Base-by-base conservation (phyloP, 2,329 filamentous ascomycete genomes). In the Balansia obtecta region DNA sequence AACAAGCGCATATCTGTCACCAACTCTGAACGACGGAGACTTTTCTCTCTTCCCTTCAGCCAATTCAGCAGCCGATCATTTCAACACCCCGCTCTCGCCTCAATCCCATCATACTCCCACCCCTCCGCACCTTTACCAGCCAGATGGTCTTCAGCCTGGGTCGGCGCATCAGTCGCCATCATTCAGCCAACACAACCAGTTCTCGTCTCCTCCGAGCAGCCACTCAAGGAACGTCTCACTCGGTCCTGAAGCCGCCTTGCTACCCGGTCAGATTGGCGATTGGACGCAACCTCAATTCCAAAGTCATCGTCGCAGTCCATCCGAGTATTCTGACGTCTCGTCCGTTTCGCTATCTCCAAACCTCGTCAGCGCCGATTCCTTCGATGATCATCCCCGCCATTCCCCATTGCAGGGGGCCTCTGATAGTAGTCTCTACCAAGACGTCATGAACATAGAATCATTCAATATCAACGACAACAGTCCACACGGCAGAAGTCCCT, bases 311-410 rank as follows among this genome's bases (percentile, higher is more conserved):
- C 81, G 90, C 60, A 83, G 80, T 38, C 86, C 88, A 1, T 96
- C 90, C n/a, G 91, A 96, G 58, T 88, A 85, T 60, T 95, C 89
- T 2, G 91, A 96, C 57, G 83, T 95, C 6, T 95, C 84, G 5
- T 95, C 88, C 16, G 86, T 83, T 15, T 83, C 86, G 20, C 86
- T 83, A 22, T 96, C 91, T 16, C 91, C 91, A 3, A 88, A 88
- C 61, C 69, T 95, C 51, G 78, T 77, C 30, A 85, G 85, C 57
- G 77, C 85, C 53, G 90, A 96, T 60, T 80, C 73, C 55, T 94
- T 95, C 61, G 89, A 95, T 18, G 68, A 73, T n/a, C 73, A 77
- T 48, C 71, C 80, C 54, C 76, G 84, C 50, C 83, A 87, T 53
- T 96, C 90, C 8, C 91, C 91, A 1, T 79, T 93, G 66, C 78